Evolutionary conservation across 805 yeast species (phyloP), one percentile per base, ranked within the genome.

Genomic region (Wickerhamia fluorescens): DNA sequence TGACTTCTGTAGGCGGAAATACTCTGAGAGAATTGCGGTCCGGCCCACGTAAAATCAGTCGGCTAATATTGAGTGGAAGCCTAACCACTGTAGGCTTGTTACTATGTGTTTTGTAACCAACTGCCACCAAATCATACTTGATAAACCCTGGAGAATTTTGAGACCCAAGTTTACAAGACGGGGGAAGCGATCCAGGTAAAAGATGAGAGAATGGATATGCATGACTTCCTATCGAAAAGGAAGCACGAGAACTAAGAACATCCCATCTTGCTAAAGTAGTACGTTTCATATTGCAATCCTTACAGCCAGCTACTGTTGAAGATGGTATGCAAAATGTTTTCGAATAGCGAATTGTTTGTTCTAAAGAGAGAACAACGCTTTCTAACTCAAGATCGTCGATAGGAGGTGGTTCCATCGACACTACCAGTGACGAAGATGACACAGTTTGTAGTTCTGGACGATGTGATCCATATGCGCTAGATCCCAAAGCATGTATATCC

Each of bases 1-100:
- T 78, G 20, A 92, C 78, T 24, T 81, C 83, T 0, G 97, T 89
- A 6, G 99, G 97, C 1, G 98, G 98, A 55, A 92, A 92, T 1
- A 92, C 84, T 36, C 99, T 71, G 21, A 86, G 58, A 1, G 95
- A 84, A 47, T 83, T 85, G 42, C 87, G 68, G 49, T 88, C 96
- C 3, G 84, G 83, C 5, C 92, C 89, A 25, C 85, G 63, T 14
- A 84, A 52, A 17, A 89, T 73, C 33, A 94, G 80, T 44, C 98
- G 69, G 25, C 81, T 68, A 2, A 92, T 66, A 40, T 78, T 69
- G 6, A 92, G 51, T 0, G 95, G 94, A 35, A 83, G 58, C 14
- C 71, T 56, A n/a, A 54, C 51, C 10, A 46, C 53, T 2, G 42
- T 41, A n/a, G 47, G 60, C 23, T 42, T 59, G 6, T 36, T 27